phyloP scores from a whole-genome alignment of 164 flowering plant species.

The Dillenia turbinata region DNA sequence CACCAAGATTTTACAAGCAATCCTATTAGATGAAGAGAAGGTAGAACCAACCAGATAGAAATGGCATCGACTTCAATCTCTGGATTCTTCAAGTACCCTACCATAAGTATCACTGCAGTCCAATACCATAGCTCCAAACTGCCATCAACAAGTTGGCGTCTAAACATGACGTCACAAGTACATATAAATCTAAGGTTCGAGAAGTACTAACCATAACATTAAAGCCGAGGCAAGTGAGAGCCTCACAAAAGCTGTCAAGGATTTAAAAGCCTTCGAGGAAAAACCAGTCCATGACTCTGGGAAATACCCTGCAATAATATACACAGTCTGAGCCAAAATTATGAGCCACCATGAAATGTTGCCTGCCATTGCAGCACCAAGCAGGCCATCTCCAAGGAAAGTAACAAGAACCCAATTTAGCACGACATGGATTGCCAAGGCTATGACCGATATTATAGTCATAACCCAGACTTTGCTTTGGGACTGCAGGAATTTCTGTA shows the following conservation, averaged over 20 bases:
- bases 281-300: conserved; percentile 51
- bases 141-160: conserved; percentile 8
- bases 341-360: conserved; percentile 45
- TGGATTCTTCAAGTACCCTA: conserved; percentile 19
- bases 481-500: conserved; percentile 50
- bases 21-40: background rate
- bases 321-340: conserved; percentile 29
- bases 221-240: conserved; percentile 54
- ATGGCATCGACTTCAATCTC: conserved; percentile 18
- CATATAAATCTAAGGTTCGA: background rate
- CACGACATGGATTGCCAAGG: conserved; percentile 28
- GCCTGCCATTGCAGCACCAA: conserved; percentile 44
- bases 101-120: conserved; percentile 15
- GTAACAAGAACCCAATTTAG: conserved; percentile 37
- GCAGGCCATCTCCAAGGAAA: conserved; percentile 32
- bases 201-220: conserved; percentile 43
- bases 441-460: conserved; percentile 30
- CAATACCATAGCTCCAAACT: conserved; percentile 44
- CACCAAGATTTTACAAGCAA: too few species aligned
- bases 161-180: background rate
- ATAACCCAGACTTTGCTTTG: conserved; percentile 52
- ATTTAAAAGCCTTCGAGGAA: conserved; percentile 34
- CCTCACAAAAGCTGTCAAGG: conserved; percentile 35
- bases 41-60: conserved; percentile 13
- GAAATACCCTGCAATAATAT: conserved; percentile 35